Evolutionary conservation across 2,329 filamentous ascomycete species (phyloP), one percentile per base, ranked within the genome.

Genomic region (Colletotrichum sublineola): DNA sequence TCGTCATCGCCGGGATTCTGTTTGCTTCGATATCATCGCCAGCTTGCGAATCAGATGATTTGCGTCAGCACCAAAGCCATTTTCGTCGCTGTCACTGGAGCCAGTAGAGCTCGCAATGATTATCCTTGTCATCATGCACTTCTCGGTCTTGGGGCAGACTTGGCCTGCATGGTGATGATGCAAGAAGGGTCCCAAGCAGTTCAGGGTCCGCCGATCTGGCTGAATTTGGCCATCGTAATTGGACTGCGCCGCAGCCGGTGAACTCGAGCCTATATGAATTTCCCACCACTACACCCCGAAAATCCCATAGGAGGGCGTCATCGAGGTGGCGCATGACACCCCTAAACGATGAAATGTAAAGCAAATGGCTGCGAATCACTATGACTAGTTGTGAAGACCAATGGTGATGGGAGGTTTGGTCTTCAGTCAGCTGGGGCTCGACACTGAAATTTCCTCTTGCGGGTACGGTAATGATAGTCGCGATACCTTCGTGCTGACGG

Each of bases 121-220:
- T 18, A 6, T 6, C 24, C 4, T 5, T 5, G 1, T 24, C 6
- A 6, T n/a, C 4, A 29, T 24, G 2, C 7, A 11, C 1, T 5
- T n/a, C 8, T 18, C 12, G 15, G 8, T 18, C 0, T 15, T 11
- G 6, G 42, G 7, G 24, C 5, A 24, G 12, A 3, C 40, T 24
- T 20, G 56, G 50, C 55, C 67, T 63, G 67, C 63, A 63, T 42
- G 31, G 29, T 73, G 67, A 73, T 71, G 71, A 73, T 71, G 71
- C 67, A 48, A 60, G 68, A 67, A 73, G 67, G 67, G 71, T 71
- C 57, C 50, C 31, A 40, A 46, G 31, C n/a, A 52, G 42, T n/a
- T 36, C 36, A 6, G 57, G 62, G 56, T 42, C 24, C 29, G 71
- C 38, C 50, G 71, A 73, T 73, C 71, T 20, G 46, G 67, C 14